Conservation (phyloP, 2,329 filamentous ascomycete species). For the Monosporascus sp. region DNA sequence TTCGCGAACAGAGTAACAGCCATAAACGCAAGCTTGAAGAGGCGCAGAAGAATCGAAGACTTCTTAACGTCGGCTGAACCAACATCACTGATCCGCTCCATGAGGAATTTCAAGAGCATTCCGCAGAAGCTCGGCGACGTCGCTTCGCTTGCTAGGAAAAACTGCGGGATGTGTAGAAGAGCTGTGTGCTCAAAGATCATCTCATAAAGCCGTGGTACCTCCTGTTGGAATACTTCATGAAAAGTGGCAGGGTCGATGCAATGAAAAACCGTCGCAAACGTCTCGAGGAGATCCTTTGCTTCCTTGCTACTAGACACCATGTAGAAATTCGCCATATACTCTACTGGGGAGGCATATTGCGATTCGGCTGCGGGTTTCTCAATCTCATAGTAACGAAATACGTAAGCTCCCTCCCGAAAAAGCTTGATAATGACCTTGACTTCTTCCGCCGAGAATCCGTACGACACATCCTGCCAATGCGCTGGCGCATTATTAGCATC, state of each 20-base stretch:
- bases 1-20: slow-evolving; percentile 92
- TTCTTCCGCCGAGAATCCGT: slow-evolving; percentile 95
- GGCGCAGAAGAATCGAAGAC: slow-evolving; percentile 82
- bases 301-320: slow-evolving; percentile 92
- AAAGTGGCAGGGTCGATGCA: slow-evolving; percentile 98
- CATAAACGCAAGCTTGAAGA: slow-evolving; percentile 99
- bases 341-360: slow-evolving; percentile 74
- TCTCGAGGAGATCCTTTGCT: slow-evolving; percentile 95
- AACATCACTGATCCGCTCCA: slow-evolving; percentile 94
- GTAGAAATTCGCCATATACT: slow-evolving; percentile 91
- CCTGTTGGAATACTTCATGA: slow-evolving; percentile 95
- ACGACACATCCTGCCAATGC: slow-evolving; percentile 94
- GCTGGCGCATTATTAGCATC: slow-evolving; percentile 74
- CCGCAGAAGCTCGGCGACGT: slow-evolving; percentile 97
- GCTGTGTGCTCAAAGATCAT: slow-evolving; percentile 97
- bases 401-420: slow-evolving; percentile 91
- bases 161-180: slow-evolving; percentile 91
- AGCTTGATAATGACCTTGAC: slow-evolving; percentile 95
- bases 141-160: slow-evolving; percentile 96
- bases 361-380: slow-evolving; percentile 72
- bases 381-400: slow-evolving; percentile 95
- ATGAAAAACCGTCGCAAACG: slow-evolving; percentile 97
- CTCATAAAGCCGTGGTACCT: slow-evolving; percentile 93
- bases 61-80: slow-evolving; percentile 88
- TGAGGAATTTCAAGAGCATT: slow-evolving; percentile 95